phyloP scores from a whole-genome alignment of 805 yeast genomes.

The Pichia deserticola region DNA sequence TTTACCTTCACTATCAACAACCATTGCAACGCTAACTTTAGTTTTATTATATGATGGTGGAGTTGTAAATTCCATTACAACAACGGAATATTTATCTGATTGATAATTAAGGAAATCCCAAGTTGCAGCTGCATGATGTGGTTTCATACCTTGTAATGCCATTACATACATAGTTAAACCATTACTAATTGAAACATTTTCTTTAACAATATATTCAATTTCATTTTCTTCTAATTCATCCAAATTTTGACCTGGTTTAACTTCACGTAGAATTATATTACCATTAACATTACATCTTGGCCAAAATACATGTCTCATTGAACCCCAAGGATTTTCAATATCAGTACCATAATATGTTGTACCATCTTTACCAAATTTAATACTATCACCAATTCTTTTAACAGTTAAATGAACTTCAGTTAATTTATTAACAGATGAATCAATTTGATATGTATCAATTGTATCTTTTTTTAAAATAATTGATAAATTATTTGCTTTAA shows the following conservation, averaged over 20 bases:
- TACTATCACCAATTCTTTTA: constrained; percentile 62
- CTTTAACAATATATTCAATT: constrained; percentile 3
- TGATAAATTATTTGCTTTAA: constrained; percentile 67
- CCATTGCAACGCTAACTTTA: constrained; percentile 71
- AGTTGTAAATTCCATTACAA: constrained; percentile 92
- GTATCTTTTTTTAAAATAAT: constrained; percentile 50
- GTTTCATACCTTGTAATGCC: constrained; percentile 99
- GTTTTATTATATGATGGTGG: constrained; percentile 84
- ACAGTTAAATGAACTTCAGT: constrained; percentile 64
- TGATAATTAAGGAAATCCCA: constrained; percentile 95
- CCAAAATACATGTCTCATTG: constrained; percentile 95
- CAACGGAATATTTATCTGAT: constrained; percentile 62
- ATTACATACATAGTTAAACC: constrained; percentile 76
- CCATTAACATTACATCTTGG: constrained; percentile 78
- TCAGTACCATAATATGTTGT: constrained; percentile 82
- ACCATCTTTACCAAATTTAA: constrained; percentile 88
- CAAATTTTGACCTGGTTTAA: constrained; percentile 15
- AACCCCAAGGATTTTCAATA: constrained; percentile 84
- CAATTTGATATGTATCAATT: constrained; percentile 39
- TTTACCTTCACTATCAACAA: constrained; percentile 57
- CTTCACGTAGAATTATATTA: constrained; percentile 40
- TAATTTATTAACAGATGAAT: constrained; percentile 60
- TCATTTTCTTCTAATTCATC: constrained; percentile 12
- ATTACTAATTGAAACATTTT: constrained; percentile 23
- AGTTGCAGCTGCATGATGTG: constrained; percentile 95